Conservation (phyloP, 305 asterid genomes). For the Petunia hybrid region DNA sequence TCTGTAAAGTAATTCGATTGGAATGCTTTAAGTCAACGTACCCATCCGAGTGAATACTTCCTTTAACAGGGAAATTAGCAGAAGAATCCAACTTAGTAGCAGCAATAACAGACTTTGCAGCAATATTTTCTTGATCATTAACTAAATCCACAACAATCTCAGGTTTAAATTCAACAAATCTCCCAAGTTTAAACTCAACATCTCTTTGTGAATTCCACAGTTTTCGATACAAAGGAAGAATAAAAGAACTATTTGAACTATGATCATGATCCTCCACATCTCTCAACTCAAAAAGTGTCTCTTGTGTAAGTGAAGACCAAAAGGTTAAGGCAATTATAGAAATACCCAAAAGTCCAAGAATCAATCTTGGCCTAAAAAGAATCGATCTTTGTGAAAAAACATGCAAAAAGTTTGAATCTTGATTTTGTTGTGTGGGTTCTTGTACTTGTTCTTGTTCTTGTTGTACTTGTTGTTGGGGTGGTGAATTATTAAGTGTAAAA, state of each 20-base stretch:
- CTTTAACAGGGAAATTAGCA: constrained; percentile 56
- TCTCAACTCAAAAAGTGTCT: constrained; percentile 47
- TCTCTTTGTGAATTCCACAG: constrained; percentile 40
- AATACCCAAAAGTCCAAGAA: constrained; percentile 47
- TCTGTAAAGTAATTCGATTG: not conserved
- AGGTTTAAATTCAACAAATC: constrained; percentile 43
- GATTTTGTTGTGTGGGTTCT: constrained; percentile 19
- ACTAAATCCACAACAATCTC: constrained; percentile 30
- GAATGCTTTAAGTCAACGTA: constrained; percentile 36
- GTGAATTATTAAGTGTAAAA: constrained; percentile 54
- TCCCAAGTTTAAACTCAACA: constrained; percentile 63
- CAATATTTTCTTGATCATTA: constrained; percentile 32
- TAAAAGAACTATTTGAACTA: constrained; percentile 45
- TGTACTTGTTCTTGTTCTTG: constrained; percentile 24
- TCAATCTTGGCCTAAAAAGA: constrained; percentile 36
- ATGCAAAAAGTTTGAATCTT: constrained; percentile 27
- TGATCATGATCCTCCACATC: constrained; percentile 42
- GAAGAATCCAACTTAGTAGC: constrained; percentile 51
- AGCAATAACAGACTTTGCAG: constrained; percentile 36
- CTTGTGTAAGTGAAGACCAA: constrained; percentile 54
- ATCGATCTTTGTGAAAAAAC: constrained; percentile 33
- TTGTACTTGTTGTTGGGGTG: constrained; percentile 14
- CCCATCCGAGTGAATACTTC: constrained; percentile 73
- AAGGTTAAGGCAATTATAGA: constrained; percentile 55
- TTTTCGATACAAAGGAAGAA: constrained; percentile 67